Base-by-base conservation (phyloP, 2,329 filamentous ascomycete species). In the Arthrinium puccinioides region DNA sequence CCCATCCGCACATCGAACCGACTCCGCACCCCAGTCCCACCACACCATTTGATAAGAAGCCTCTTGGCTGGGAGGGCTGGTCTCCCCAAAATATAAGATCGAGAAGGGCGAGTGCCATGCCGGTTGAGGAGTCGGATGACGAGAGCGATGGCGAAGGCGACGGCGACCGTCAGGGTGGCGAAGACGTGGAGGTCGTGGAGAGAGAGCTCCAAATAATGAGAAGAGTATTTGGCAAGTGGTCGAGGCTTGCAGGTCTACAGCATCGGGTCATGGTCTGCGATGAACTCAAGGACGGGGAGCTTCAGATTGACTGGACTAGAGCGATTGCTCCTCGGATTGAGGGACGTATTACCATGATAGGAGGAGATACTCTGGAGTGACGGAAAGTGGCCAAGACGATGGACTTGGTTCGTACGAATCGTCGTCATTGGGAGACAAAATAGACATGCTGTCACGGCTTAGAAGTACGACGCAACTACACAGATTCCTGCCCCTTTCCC, bases 281-380 rank as follows among this genome's bases (percentile, higher is more conserved):
- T 41, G 69, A 73, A 13, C 70, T 85, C 41, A 68, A 71, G 40
- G 67, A 78, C 35, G 71, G 65, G 1, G 78, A 79, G 42, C 67
- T 67, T 30, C 72, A 79, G 35, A 78, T 83, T 21, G 72, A 82
- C 45, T 94, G 87, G 87, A 90, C 86, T 8, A 77, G 75, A 43
- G 82, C 85, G 2, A 89, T 94, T 56, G 77, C 82, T 38, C 88
- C 88, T 1, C 72, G 74, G 39, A 43, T 90, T 8, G 87, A 94
- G 55, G 87, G 86, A 1, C 74, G 87, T 32, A 94, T 94, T 28
- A 57, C 55, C 21, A 72, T 70, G 56, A 53, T 71, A 3, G 51
- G 45, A 21, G 19, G 31, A 10, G 31, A 33, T n/a, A 33, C 24
- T 20, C 31, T 21, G 6, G 24, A 33, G 24, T 33, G 20, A 33